These are phyloP conservation scores for Ormosia emarginata DNA, from an alignment of 306 rosid species.

Conservation along the genomic window DNA sequence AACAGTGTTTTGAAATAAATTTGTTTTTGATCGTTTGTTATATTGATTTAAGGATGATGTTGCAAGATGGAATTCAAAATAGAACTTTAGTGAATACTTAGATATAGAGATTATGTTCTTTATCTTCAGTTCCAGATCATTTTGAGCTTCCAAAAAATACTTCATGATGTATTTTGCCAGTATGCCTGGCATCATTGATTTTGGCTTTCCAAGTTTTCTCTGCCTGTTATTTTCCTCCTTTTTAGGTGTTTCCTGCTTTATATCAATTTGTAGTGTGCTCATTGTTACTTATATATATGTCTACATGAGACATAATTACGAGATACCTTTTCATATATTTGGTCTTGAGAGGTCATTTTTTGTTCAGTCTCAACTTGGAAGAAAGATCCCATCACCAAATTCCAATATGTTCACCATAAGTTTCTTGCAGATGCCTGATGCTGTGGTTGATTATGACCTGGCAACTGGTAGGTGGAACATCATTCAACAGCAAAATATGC, in stretches of 20 bases:
- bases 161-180: slow-evolving; percentile 12
- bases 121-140: not conserved
- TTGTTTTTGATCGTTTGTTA: not conserved
- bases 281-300: not conserved
- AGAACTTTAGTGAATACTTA: not conserved
- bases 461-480: slow-evolving; percentile 77
- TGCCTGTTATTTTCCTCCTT: not conserved
- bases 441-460: slow-evolving; percentile 91
- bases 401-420: slow-evolving; percentile 14
- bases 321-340: slow-evolving; percentile 9
- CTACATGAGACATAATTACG: not conserved
- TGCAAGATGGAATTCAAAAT: slow-evolving; percentile 1
- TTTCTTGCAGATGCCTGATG: slow-evolving; percentile 91
- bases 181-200: not conserved
- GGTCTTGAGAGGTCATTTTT: not conserved
- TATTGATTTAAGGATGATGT: not conserved
- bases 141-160: not conserved
- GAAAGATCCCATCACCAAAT: slow-evolving; percentile 12
- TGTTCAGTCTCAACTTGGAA: slow-evolving; percentile 10
- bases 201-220: slow-evolving; percentile 1
- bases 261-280: not conserved
- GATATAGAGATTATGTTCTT: not conserved
- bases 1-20: not conserved
- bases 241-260: not conserved
- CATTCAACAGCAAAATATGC: slow-evolving; percentile 90